A percentile compares a stretch with the other conserved stretches of the same genome.
phyloP scores from a whole-genome alignment of 345 rosid species.

The Barbarea vulgaris region DNA sequence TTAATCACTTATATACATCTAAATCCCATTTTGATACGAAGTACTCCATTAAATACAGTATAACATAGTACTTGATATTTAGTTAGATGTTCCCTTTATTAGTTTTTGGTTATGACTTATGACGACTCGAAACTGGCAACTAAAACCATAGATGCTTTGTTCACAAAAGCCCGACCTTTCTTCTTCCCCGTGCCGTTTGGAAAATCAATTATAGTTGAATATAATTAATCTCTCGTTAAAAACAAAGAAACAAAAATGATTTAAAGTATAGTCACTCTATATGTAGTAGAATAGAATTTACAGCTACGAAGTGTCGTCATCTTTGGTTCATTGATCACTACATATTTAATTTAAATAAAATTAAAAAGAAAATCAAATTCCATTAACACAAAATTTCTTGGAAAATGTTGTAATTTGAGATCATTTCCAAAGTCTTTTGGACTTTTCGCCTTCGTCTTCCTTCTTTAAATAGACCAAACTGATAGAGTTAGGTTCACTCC shows the following conservation, averaged over 20 bases:
- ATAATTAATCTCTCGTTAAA: not conserved
- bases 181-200: constrained; percentile 8
- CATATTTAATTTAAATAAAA: not conserved
- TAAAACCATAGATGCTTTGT: not conserved
- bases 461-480: not conserved
- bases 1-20: too few species aligned
- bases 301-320: not conserved
- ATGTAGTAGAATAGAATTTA: not conserved
- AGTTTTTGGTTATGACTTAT: too few species aligned
- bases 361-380: not conserved
- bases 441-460: constrained; percentile 18
- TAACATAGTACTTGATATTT: too few species aligned
- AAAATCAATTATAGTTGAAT: not conserved
- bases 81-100: too few species aligned
- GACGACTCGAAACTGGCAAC: too few species aligned
- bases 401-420: constrained; percentile 8
- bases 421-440: constrained; percentile 4
- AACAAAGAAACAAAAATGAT: not conserved
- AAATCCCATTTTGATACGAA: too few species aligned
- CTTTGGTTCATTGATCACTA: not conserved
- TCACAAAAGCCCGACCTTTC: not conserved
- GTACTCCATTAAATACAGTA: too few species aligned
- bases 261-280: not conserved
- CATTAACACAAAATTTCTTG: not conserved
- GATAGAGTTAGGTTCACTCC: not conserved